Evolutionary conservation across 805 yeast species (phyloP).

Genomic region (Yarrowia bubula): DNA sequence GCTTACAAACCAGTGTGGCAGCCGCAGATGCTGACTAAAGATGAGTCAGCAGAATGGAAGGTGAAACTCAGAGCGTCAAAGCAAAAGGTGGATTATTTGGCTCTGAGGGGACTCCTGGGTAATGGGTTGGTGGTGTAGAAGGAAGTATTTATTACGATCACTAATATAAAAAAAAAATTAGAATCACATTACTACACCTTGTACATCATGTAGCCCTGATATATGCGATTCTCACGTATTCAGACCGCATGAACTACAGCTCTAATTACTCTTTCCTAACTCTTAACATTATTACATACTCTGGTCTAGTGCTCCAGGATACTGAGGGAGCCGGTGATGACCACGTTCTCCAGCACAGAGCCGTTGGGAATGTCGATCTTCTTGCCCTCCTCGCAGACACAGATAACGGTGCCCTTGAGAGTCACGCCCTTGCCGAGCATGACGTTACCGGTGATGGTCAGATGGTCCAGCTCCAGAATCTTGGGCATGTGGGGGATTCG

Average conservation of each 20-base stretch:
- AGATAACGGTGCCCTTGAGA: slow-evolving; percentile 94
- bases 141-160: no score
- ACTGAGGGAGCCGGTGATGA: slow-evolving; percentile 93
- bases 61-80: slow-evolving; percentile 1
- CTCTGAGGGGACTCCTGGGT: neutral
- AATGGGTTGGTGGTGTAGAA: neutral
- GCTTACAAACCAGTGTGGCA: slow-evolving; percentile 13
- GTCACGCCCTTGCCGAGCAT: slow-evolving; percentile 84
- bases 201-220: no score
- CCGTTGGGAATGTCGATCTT: slow-evolving; percentile 98
- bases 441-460: slow-evolving; percentile 96
- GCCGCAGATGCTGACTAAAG: slow-evolving; percentile 6
- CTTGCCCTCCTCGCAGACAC: slow-evolving; percentile 95
- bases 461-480: slow-evolving; percentile 93
- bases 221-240: no score
- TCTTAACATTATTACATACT: neutral
- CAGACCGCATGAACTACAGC: no score
- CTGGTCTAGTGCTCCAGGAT: slow-evolving; percentile 74
- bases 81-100: slow-evolving; percentile 20
- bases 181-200: no score
- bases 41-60: neutral
- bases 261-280: neutral
- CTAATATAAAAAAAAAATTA: no score
- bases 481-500: slow-evolving; percentile 95
- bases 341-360: slow-evolving; percentile 89